Conservation (phyloP, 768 basidiomycete genomes). For the Mycena galericulata region DNA sequence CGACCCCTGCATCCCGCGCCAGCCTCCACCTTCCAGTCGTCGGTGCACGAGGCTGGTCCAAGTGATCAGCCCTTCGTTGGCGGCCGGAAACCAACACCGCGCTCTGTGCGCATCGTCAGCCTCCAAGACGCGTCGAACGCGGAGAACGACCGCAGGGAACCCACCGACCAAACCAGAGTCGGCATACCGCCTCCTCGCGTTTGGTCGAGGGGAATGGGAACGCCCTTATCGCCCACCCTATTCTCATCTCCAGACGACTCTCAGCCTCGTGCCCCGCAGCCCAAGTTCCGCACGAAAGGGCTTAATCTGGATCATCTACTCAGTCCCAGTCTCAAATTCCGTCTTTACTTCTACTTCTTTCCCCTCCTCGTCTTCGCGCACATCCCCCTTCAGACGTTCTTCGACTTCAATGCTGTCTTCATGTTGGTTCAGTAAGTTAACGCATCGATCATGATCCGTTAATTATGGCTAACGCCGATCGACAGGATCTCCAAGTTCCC, state of each 20-base stretch:
- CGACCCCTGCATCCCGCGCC: slow-evolving; percentile 84
- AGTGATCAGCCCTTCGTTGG: slow-evolving; percentile 55
- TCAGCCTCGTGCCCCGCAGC: slow-evolving; percentile 57
- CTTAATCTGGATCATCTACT: slow-evolving; percentile 78
- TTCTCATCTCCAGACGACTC: slow-evolving; percentile 52
- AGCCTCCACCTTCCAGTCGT: slow-evolving; percentile 74
- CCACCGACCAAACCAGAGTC: slow-evolving; percentile 63
- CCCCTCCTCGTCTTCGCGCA: slow-evolving; percentile 81
- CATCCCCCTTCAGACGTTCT: slow-evolving; percentile 81
- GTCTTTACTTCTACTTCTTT: slow-evolving; percentile 74
- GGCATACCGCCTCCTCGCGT: slow-evolving; percentile 58
- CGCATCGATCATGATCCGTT: slow-evolving; percentile 27
- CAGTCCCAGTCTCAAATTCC: slow-evolving; percentile 66
- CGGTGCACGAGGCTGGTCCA: slow-evolving; percentile 50
- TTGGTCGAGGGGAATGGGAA: slow-evolving; percentile 70
- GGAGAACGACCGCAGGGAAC: slow-evolving; percentile 58
- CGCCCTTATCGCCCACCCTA: slow-evolving; percentile 55
- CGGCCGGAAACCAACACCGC: slow-evolving; percentile 84
- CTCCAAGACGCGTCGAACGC: slow-evolving; percentile 63
- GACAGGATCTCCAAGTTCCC: slow-evolving; percentile 81
- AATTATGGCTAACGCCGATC: slow-evolving; percentile 12
- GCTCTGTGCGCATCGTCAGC: slow-evolving; percentile 85
- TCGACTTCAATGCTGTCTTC: slow-evolving; percentile 91
- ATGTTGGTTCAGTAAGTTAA: slow-evolving; percentile 83
- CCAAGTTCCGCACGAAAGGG: slow-evolving; percentile 74